Evolutionary conservation across 2,329 filamentous ascomycete species (phyloP).

Genomic region (Diplodia seriata): DNA sequence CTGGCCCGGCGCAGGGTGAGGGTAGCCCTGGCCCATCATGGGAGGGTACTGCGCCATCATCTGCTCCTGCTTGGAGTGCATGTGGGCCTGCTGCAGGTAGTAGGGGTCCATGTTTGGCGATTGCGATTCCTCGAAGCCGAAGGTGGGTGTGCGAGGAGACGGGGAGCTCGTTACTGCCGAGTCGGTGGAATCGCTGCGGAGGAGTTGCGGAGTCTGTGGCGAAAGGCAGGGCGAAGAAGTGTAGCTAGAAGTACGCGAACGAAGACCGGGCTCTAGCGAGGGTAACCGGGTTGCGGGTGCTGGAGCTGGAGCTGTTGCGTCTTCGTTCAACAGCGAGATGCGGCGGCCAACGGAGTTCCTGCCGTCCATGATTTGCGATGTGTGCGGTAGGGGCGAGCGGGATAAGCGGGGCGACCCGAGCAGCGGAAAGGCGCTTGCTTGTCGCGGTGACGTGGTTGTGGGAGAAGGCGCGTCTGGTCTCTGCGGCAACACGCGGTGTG

Average conservation of each 20-base stretch:
- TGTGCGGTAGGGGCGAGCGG: constrained; percentile 14
- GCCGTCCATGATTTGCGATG: constrained; percentile 54
- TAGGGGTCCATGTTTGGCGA: not conserved
- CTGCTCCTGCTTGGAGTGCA: not conserved
- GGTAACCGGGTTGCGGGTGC: constrained; percentile 43
- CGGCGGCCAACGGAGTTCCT: constrained; percentile 58
- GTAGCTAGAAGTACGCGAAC: constrained; percentile 53
- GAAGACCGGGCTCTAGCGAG: constrained; percentile 45
- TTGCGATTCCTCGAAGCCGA: constrained; percentile 35
- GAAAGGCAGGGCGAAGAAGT: constrained; percentile 55
- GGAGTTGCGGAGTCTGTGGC: constrained; percentile 55
- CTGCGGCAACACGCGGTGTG: constrained; percentile 20
- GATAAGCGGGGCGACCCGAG: constrained; percentile 27
- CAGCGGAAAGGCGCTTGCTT: constrained; percentile 19
- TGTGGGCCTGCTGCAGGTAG: not conserved
- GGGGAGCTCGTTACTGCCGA: constrained; percentile 52
- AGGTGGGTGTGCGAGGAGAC: constrained; percentile 57
- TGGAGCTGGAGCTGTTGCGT: constrained; percentile 40
- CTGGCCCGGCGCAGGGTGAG: constrained; percentile 26
- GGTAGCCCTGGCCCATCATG: constrained; percentile 31
- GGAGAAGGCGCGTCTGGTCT: constrained; percentile 15
- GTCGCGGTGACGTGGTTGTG: constrained; percentile 17
- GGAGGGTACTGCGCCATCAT: not conserved
- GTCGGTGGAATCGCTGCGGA: constrained; percentile 56
- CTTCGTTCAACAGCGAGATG: constrained; percentile 60